These are phyloP conservation scores for Malus sylvestris DNA, from an alignment of 306 rosid species.

Conservation along the genomic window DNA sequence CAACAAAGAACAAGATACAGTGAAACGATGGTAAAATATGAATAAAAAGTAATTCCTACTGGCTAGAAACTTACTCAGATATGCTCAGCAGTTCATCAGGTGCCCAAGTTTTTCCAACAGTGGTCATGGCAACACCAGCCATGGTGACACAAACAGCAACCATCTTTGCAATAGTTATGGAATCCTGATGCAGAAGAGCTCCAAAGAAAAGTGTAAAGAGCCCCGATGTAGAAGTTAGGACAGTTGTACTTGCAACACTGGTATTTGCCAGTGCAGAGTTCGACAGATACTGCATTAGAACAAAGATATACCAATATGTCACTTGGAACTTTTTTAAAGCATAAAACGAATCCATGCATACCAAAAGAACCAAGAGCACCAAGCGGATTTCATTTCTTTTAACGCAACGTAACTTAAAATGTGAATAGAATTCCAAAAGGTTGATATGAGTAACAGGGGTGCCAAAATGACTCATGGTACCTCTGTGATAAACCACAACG, in stretches of 20 bases:
- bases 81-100: conserved; percentile 32
- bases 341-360: background rate
- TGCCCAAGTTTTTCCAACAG: conserved; percentile 61
- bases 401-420: background rate
- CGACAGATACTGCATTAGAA: conserved; percentile 49
- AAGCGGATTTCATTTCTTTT: background rate
- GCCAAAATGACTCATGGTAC: conserved; percentile 24
- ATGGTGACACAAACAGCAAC: conserved; percentile 57
- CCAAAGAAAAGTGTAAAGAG: conserved; percentile 69
- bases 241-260: conserved; percentile 64
- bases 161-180: conserved; percentile 44
- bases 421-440: background rate
- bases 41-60: background rate
- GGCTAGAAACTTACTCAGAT: conserved; percentile 43
- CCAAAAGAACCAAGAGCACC: background rate
- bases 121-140: conserved; percentile 64
- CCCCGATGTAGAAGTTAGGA: conserved; percentile 58
- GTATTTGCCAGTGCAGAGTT: conserved; percentile 67
- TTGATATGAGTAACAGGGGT: background rate
- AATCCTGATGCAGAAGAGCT: conserved; percentile 56
- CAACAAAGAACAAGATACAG: conserved; percentile 4
- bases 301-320: conserved; percentile 7
- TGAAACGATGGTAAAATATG: background rate
- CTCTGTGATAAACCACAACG: conserved; percentile 71
- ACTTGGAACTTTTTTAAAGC: background rate